Base-by-base conservation (phyloP, 2,329 filamentous ascomycete genomes). In the Calonectria fujianensis region DNA sequence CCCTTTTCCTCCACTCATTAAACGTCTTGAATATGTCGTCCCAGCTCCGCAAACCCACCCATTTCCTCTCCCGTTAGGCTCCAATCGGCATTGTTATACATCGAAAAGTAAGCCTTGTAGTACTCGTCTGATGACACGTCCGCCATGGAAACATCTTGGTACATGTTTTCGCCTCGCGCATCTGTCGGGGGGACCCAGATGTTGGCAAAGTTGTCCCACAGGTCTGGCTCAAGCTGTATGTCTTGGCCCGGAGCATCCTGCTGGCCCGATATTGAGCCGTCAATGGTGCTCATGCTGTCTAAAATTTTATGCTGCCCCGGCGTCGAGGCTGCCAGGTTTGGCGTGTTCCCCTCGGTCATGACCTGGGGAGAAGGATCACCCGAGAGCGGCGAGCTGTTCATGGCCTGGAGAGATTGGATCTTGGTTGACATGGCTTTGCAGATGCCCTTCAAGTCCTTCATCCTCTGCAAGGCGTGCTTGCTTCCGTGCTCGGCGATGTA, bases 81-180 rank as follows among this genome's bases (percentile, higher is more conserved):
- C 79, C 79, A 81, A 10, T 81, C 79, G 14, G 79, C 78, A 8
- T 81, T 81, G 27, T 81, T 81, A 24, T 81, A 81, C 79, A 81
- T 81, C 24, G 79, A 81, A 70, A 81, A 81, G 51, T 80, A 81
- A 51, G 79, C 78, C 67, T 81, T 81, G 71, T 79, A 81, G 59
- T 80, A 80, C 72, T 80, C 79, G 35, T 81, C 79, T 3, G 75
- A 76, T 8, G 78, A 77, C 8, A 81, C 63, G 35, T 81, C 79
- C 31, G 75, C 70, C 73, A 81, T 79, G 41, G 80, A 77, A 18
- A 79, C 76, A 27, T 81, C 79, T 32, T 81, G 76, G 39, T 79
- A 77, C 2, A 76, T n/a, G 20, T 71, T 75, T 1, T 77, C 77
- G 0, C 75, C 77, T 24, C 69, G 48, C 1, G 64, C 52, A 27